Evolutionary conservation across 352 stramenopile genomes (phyloP), one percentile per base, ranked within the genome.

Genomic region (Globisporangium iwayamae): DNA sequence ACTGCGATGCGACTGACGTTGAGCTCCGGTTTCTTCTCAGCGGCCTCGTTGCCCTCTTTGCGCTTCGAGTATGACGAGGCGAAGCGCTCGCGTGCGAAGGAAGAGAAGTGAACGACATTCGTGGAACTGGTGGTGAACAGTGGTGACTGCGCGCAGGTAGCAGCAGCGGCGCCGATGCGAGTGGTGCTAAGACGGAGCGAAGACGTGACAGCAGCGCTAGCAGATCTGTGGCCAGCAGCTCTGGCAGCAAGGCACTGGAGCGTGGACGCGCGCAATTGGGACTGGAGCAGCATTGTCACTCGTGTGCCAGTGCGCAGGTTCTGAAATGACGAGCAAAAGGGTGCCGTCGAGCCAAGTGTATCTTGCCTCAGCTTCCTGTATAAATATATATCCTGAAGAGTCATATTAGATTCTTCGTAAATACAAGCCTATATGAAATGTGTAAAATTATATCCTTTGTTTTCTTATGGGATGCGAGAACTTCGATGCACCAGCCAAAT

Each of bases 1-100:
- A 97, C 81, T 0, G 85, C 81, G 55, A 95, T 72, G 18, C 79
- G 78, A 32, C 65, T 67, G 39, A 94, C 67, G 4, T 76, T 57
- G 18, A 94, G 69, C 52, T 73, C 18, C 50, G 38, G 6, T 14
- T 56, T 2, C 7, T 52, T 20, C 22, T 72, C 46, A 64, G 63
- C 30, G 56, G 54, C 16, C 20, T 63, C 62, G 66, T 73, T 11
- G 25, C 48, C 52, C 9, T 65, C 55, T 25, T 16, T 38, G 25
- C 32, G 48, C n/a, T 56, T 63, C 28, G 62, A 46, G 47, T 63
- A 68, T 46, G 62, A 68, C 34, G 62, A 68, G 14, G 62, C 55
- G 30, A 68, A 67, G 46, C 62, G 62, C 46, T 67, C 54, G 22
- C 55, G 56, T 28, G 45, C 34, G 34, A 50, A 8, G 1, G 60